Conservation (phyloP, 192 early-diverging fungal species). For the Mortierella claussenii region DNA sequence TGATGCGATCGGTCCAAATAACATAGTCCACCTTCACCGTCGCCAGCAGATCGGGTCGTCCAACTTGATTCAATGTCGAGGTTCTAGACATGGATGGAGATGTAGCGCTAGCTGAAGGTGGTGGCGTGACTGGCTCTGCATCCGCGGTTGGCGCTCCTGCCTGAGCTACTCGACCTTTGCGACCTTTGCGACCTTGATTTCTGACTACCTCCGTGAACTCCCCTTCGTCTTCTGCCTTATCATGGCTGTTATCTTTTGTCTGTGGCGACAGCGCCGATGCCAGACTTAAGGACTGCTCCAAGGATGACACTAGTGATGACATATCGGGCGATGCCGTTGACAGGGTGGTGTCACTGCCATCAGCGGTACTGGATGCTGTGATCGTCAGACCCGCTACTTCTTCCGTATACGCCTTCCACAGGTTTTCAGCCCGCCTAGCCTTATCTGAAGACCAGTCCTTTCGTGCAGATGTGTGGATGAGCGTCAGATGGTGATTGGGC, state of each 20-base stretch:
- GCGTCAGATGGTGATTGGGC: constrained; percentile 59
- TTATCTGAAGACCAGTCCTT: constrained; percentile 38
- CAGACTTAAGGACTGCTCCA: not conserved
- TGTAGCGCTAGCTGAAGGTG: too few species aligned
- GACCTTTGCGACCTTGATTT: too few species aligned
- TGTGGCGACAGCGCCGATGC: not conserved
- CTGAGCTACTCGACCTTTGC: too few species aligned
- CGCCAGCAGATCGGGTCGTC: constrained; percentile 29
- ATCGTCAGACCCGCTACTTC: constrained; percentile 1
- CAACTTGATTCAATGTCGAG: not conserved
- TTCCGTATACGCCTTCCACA: constrained; percentile 27
- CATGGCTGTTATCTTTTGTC: too few species aligned
- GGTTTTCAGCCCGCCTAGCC: constrained; percentile 31
- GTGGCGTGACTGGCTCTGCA: too few species aligned
- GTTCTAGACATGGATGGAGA: too few species aligned
- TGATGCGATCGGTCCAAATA: constrained; percentile 58
- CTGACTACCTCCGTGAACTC: too few species aligned
- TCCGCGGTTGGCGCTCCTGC: not conserved
- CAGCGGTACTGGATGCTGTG: not conserved
- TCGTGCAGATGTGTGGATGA: constrained; percentile 54
- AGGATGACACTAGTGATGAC: not conserved
- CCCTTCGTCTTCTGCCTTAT: too few species aligned
- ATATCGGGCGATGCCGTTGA: not conserved
- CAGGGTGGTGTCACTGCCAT: not conserved
- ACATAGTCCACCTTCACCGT: constrained; percentile 56